Evolutionary conservation across 805 yeast species (phyloP).

Genomic region (Saturnispora besseyi): DNA sequence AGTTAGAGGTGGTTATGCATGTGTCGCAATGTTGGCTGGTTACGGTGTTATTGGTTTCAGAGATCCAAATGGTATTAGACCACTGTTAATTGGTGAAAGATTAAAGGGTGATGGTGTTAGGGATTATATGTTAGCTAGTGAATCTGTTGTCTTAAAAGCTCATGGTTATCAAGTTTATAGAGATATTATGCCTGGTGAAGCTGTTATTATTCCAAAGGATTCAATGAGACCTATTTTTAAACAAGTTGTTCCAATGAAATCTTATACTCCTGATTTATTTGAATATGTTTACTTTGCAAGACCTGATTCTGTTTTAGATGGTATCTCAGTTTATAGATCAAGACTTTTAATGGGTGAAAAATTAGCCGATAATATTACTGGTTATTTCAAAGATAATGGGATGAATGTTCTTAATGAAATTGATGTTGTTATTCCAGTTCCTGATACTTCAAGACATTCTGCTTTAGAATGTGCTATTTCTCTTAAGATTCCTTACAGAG

Average conservation of each 20-base stretch:
- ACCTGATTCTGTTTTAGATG: constrained; percentile 93
- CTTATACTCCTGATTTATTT: constrained; percentile 90
- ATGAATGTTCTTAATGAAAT: constrained; percentile 46
- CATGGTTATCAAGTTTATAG: constrained; percentile 74
- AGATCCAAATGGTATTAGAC: constrained; percentile 96
- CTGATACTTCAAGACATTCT: constrained; percentile 95
- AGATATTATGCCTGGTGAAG: constrained; percentile 92
- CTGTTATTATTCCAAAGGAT: constrained; percentile 82
- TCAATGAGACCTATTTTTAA: constrained; percentile 64
- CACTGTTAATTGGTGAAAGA: constrained; percentile 81
- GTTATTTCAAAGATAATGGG: constrained; percentile 30
- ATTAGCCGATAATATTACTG: constrained; percentile 62
- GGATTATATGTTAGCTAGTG: constrained; percentile 94
- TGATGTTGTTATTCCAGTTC: constrained; percentile 96
- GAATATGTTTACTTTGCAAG: constrained; percentile 98
- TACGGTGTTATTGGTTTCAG: constrained; percentile 92
- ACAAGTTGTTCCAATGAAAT: constrained; percentile 71
- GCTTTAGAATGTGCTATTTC: constrained; percentile 87
- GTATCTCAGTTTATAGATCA: constrained; percentile 90
- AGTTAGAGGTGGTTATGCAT: constrained; percentile 96
- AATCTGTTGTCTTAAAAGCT: constrained; percentile 89
- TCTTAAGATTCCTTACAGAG: constrained; percentile 78
- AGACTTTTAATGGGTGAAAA: constrained; percentile 91
- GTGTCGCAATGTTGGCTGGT: constrained; percentile 92
- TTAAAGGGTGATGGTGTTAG: constrained; percentile 52